Percentiles rank a stretch among this genome's conserved stretches.
Conservation (phyloP, 371 early-diverging fungal genomes). For the Actinomucor elegans region DNA sequence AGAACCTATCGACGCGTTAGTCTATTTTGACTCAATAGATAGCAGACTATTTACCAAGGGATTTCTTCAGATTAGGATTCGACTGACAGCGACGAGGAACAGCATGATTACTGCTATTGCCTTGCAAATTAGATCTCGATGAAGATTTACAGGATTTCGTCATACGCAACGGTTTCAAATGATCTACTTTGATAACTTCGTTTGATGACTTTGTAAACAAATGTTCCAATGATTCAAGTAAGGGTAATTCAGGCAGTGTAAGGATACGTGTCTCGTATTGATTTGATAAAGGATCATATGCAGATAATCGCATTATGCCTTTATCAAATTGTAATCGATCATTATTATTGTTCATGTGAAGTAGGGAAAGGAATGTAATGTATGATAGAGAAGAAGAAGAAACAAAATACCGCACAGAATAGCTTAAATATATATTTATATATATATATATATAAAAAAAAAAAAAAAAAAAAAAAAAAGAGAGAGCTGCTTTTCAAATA, state of each 20-base stretch:
- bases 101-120: not conserved
- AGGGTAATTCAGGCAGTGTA: constrained; percentile 23
- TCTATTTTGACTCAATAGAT: not conserved
- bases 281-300: constrained; percentile 30
- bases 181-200: no score
- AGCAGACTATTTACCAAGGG: not conserved
- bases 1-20: not conserved
- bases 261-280: constrained; percentile 26
- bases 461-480: no score
- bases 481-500: no score
- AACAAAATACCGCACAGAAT: no score
- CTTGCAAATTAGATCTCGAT: not conserved
- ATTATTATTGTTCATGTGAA: not conserved
- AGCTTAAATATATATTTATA: no score
- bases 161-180: constrained; percentile 5
- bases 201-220: no score
- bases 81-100: constrained; percentile 9
- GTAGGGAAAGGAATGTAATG: not conserved
- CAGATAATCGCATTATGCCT: constrained; percentile 33
- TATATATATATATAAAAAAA: no score
- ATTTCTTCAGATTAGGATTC: constrained; percentile 1
- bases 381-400: not conserved
- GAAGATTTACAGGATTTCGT: constrained; percentile 10
- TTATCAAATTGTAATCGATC: constrained; percentile 22
- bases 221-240: constrained; percentile 31